Evolutionary conservation across 371 early-diverging fungal species (phyloP), one percentile per base, ranked within the genome.

Genomic region (Entomophthora muscae): DNA sequence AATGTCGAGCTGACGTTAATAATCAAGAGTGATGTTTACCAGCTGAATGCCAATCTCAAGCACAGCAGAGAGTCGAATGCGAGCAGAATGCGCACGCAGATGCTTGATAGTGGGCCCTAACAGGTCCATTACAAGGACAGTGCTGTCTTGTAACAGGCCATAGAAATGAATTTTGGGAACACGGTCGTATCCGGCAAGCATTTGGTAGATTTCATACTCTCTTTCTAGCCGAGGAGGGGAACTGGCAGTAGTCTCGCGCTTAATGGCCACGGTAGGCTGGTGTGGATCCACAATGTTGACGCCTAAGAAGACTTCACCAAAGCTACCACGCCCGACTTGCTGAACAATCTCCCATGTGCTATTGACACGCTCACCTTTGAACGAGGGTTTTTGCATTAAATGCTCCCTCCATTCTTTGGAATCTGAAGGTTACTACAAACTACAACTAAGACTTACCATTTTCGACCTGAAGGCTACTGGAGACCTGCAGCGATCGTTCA

Each of bases 21-120:
- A 51, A 10, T 13, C 17, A 27, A 60, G 51, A 12, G n/a, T 24
- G 67, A 31, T 51, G 29, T 68, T 67, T 76, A 78, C 82, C 72
- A 80, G 75, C 67, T 79, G 83, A 57, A 75, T 72, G 12, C 75
- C 77, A 21, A 78, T 61, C 32, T 83, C 78, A 30, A 78, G 69
- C 3, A 79, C 75, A 32, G 75, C 68, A 54, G 73, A 70, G 21
- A 80, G 64, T 22, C 77, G 74, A 24, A 83, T 66, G n/a, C 65
- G 66, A 1, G 23, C 53, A 63, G 51, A 71, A 66, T 52, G 74
- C 74, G 17, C 66, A 64, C 58, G 74, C 68, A 77, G 74, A 70
- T 94, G 85, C 70, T 98, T 94, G 33, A 99, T 71, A 69, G 82
- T 87, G 5, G 90, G 89, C 13, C 99, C 99, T 31, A 99, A 82